A percentile compares a stretch with the other conserved stretches of the same genome.
These are phyloP conservation scores for Tephrocybe sp. DNA, from an alignment of 768 basidiomycete genomes.

Conservation along the genomic window DNA sequence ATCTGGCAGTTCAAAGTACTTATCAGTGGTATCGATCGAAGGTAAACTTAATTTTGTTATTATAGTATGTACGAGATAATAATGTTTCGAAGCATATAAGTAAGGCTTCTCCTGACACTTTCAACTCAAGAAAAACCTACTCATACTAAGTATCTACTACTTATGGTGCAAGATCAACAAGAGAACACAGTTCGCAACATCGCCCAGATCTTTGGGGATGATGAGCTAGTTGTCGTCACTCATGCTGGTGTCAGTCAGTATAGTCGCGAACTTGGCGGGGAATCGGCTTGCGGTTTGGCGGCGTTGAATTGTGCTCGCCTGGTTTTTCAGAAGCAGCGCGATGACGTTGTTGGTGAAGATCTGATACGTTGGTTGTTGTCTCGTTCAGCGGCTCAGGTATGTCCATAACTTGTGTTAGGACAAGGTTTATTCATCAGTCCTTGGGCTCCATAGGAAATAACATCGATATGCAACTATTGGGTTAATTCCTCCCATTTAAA, in stretches of 20 bases:
- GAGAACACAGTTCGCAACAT: constrained; percentile 7
- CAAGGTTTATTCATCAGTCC: not conserved
- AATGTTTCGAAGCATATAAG: too few relatives aligned
- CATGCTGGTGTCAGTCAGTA: constrained; percentile 58
- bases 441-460: constrained; percentile 41
- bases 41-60: too few relatives aligned
- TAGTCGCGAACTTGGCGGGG: constrained; percentile 31
- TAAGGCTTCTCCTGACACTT: too few relatives aligned
- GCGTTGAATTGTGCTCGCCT: constrained; percentile 62
- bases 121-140: too few relatives aligned
- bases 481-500: constrained; percentile 50
- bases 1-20: too few relatives aligned
- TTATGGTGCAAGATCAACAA: not conserved
- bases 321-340: constrained; percentile 34
- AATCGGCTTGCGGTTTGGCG: constrained; percentile 62
- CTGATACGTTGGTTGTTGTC: constrained; percentile 32
- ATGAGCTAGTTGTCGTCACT: constrained; percentile 36
- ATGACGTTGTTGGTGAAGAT: constrained; percentile 24
- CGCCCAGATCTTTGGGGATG: constrained; percentile 18
- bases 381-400: constrained; percentile 34
- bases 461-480: constrained; percentile 58
- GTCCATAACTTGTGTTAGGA: not conserved
- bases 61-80: too few relatives aligned
- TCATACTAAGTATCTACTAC: too few relatives aligned
- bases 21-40: too few relatives aligned